Base-by-base conservation (phyloP, 805 yeast genomes). In the Candida krabiensis region DNA sequence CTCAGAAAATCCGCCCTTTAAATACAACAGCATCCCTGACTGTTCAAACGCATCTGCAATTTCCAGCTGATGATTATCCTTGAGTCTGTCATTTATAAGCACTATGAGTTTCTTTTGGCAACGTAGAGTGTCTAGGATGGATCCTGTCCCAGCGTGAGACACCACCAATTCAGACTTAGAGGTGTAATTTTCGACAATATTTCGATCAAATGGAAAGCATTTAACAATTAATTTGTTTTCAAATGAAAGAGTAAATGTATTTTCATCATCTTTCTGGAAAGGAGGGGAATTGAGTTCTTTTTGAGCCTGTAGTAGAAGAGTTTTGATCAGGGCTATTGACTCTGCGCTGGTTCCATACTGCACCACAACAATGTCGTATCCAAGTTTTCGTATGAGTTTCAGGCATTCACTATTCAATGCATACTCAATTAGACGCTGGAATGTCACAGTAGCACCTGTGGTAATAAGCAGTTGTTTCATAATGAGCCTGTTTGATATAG, bases 111-210 rank as follows among this genome's bases (percentile, higher is more conserved):
- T 77, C 53, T 77, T 81, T 1, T 61, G 37, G 19, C 54, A 53
- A 16, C 93, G 69, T 25, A 88, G 60, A 0, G 86, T 72, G 53
- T 91, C 99, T 19, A 93, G 60, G 6, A 91, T 85, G 0, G 96
- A 86, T 2, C 99, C 99, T 0, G 98, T 87, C 1, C 84, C 84
- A 0, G 96, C 97, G 58, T 93, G 98, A 0, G 96, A 80, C 9
- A 93, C 72, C 9, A 91, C 86, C 29, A 87, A 49, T 35, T 79
- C 78, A 2, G 80, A 67, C 1, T 54, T 26, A 0, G 49, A 32
- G 2, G 87, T 75, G 40, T 70, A 67, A 0, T 60, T 51, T 3
- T 50, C 53, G 18, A 77, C 64, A 26, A 64, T 43, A 9, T 70
- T 58, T 4, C 63, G 51, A 8, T 75, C 70, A 49, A 76, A 75